phyloP scores from a whole-genome alignment of 2,329 filamentous ascomycete species.

The Trichoderma afroharzianum region DNA sequence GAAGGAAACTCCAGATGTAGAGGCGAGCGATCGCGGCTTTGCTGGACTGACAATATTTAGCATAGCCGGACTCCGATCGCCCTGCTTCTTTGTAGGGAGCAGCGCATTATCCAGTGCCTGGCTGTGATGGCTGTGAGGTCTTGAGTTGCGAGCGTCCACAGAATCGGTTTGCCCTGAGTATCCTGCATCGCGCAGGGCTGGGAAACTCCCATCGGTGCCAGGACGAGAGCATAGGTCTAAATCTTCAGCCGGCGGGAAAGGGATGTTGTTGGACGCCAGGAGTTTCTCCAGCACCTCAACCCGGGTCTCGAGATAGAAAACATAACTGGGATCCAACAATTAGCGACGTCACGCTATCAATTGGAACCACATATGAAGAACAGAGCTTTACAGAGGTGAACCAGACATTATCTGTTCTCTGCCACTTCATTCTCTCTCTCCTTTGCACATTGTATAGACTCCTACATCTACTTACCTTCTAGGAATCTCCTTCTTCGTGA shows the following conservation, averaged over 20 bases:
- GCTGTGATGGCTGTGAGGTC: constrained; percentile 29
- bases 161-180: constrained; percentile 34
- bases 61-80: constrained; percentile 45
- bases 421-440: neutral
- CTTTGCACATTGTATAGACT: neutral
- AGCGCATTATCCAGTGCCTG: constrained; percentile 34
- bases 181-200: constrained; percentile 32
- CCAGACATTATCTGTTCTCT: neutral
- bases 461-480: constrained; percentile 66
- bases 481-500: constrained; percentile 93
- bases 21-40: constrained; percentile 77
- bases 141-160: constrained; percentile 24
- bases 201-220: constrained; percentile 33
- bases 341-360: constrained; percentile 19
- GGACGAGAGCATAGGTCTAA: constrained; percentile 62
- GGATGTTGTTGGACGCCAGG: constrained; percentile 64
- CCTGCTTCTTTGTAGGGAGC: constrained; percentile 29
- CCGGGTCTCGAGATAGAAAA: constrained; percentile 88
- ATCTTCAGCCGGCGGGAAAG: constrained; percentile 66
- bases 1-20: constrained; percentile 88
- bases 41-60: constrained; percentile 74
- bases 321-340: constrained; percentile 59
- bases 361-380: neutral
- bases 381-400: neutral
- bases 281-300: constrained; percentile 78